Evolutionary conservation across 2,329 filamentous ascomycete species (phyloP), one percentile per base, ranked within the genome.

Genomic region (Lanzia echinophila): DNA sequence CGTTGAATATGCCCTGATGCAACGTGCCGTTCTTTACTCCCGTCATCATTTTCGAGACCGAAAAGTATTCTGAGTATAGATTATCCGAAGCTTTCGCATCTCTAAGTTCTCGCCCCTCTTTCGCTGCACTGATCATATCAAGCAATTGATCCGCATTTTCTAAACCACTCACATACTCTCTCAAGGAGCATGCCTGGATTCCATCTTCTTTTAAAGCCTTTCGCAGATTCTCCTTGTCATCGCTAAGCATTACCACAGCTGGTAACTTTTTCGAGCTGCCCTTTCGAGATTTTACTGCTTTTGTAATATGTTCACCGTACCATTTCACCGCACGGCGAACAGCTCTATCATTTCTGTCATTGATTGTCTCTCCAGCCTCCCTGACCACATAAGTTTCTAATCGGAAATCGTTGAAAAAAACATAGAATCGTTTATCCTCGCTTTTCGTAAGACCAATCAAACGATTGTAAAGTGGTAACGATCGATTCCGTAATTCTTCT

Each of bases 381-480:
- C 94, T 80, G 28, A 79, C 73, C 46, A 96, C 82, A 66, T 96
- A 88, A 0, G 94, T 99, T 70, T 99, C 95, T 38, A 91, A 76
- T 49, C 92, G 82, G 68, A 99, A 99, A 65, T 99, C 94, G 70
- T 99, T 99, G 81, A 97, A 97, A 70, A 99, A 99, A 50, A 99
- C 89, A 67, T 97, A 96, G 69, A 96, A 97, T 52, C 92, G 84
- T 76, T 99, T 99, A 61, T 95, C 90, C 64, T 96, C 90, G 66
- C 92, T 96, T 72, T 92, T 95, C 38, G 91, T 95, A 59, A 99
- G 76, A 20, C 87, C 84, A 61, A 97, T 83, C 47, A 99, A 76
- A 38, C 94, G 88, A 70, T 96, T 96, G 74, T 97, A 99, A 36
- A 99, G 81, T 41, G 94, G 94, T 57, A 97, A 72, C 12, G 92